Evolutionary conservation across 345 rosid species (phyloP), one percentile per base, ranked within the genome.

Genomic region (Salix viminalis): DNA sequence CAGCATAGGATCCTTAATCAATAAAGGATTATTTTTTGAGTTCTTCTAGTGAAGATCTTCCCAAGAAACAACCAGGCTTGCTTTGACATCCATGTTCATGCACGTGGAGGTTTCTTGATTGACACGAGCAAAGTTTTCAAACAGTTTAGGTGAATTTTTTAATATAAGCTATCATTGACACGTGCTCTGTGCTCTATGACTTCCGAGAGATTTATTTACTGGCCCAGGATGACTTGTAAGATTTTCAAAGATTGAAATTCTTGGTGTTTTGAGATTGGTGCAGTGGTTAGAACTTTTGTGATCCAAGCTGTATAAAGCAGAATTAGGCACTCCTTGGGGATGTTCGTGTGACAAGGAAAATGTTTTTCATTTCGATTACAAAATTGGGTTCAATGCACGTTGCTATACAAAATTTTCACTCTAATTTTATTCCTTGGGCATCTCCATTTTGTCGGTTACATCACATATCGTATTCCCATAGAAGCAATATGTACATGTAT

Each of bases 341-440:
- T 36, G 62, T 67, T 64, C 70, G 44, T 7, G 34, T 23, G 41
- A 34, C 7, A 74, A 70, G 56, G 74, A 72, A 14, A 70, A 71
- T 15, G 69, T 44, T 68, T 54, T 68, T 74, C 77, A 79, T 66
- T 80, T 74, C 82, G 66, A 54, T 74, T 74, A 65, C 87, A 85
- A 80, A 83, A 83, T 76, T 85, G 75, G 76, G 71, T 67, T 62
- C 71, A 77, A 71, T 60, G 52, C 79, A 76, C 69, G 67, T 30
- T 16, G 62, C 78, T 77, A 70, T 73, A 75, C 83, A 72, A 83
- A 79, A 62, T 7, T 58, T 73, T 66, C 82, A 81, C 80, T 73
- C 74, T 82, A 80, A 48, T 50, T 70, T 85, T 85, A 80, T 80
- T 86, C 76, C 42, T 71, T 73, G 42, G 62, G 75, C 75, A 84